Conservation (phyloP, 192 early-diverging fungal genomes). For the Backusella psychrophila region DNA sequence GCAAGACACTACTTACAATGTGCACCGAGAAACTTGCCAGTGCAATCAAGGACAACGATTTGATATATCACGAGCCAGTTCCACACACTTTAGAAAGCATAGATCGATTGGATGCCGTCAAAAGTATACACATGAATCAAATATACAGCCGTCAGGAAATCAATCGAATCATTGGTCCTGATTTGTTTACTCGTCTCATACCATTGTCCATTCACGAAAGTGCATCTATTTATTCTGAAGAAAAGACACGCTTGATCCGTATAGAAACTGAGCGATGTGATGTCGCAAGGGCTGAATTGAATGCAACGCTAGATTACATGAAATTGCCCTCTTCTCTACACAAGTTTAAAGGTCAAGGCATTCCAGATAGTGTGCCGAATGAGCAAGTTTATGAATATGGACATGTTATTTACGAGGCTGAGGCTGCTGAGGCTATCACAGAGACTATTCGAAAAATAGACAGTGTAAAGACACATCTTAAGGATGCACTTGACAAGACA, state of each 20-base stretch:
- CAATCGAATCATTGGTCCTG: slow-evolving; percentile 82
- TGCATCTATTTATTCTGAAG: slow-evolving; percentile 91
- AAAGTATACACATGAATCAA: slow-evolving; percentile 73
- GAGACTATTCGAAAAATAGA: background rate
- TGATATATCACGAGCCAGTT: slow-evolving; percentile 90
- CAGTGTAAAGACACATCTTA: background rate
- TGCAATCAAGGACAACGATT: slow-evolving; percentile 88
- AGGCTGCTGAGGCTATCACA: background rate
- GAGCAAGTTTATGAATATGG: background rate
- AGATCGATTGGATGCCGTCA: slow-evolving; percentile 83
- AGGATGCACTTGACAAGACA: background rate
- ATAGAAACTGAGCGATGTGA: slow-evolving; percentile 81
- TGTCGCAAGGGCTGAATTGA: slow-evolving; percentile 81
- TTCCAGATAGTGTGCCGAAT: background rate
- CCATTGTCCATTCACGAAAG: slow-evolving; percentile 92
- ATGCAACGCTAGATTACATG: slow-evolving; percentile 83
- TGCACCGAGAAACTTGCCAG: slow-evolving; percentile 69
- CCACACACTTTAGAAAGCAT: slow-evolving; percentile 78
- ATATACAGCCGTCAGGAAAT: slow-evolving; percentile 70
- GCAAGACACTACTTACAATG: slow-evolving; percentile 58
- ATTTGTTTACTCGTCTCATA: slow-evolving; percentile 88
- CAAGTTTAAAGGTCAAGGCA: slow-evolving; percentile 58
- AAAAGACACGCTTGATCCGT: slow-evolving; percentile 90
- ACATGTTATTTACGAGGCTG: background rate
- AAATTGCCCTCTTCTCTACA: slow-evolving; percentile 75